These are phyloP conservation scores for Globisporangium mamillatum DNA, from an alignment of 352 stramenopile genomes.

Conservation along the genomic window DNA sequence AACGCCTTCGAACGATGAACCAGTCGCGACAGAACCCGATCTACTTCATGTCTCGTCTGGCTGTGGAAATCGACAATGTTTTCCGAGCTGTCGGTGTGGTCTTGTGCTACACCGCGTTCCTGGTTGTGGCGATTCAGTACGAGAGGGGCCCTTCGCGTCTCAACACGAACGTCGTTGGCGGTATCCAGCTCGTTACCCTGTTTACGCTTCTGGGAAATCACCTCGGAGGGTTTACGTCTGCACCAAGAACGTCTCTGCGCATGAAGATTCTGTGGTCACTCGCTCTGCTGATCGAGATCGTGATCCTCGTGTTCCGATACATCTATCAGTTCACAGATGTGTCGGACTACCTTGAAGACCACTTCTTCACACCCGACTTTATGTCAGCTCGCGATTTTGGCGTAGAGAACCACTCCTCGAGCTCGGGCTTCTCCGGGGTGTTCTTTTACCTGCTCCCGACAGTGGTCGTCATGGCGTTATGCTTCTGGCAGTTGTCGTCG, in stretches of 20 bases:
- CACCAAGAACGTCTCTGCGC: constrained; percentile 63
- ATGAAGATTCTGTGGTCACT: constrained; percentile 77
- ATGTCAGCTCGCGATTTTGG: constrained; percentile 73
- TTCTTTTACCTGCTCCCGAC: constrained; percentile 82
- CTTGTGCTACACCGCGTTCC: constrained; percentile 70
- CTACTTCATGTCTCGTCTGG: constrained; percentile 71
- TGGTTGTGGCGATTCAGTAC: constrained; percentile 64
- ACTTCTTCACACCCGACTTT: constrained; percentile 72
- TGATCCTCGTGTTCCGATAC: constrained; percentile 70
- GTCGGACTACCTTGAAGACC: constrained; percentile 51
- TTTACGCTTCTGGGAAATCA: constrained; percentile 70
- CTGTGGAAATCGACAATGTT: constrained; percentile 72
- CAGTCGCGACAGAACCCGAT: constrained; percentile 67
- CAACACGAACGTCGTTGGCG: constrained; percentile 69
- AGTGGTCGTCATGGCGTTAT: constrained; percentile 62
- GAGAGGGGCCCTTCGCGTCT: constrained; percentile 46
- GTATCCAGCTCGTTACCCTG: constrained; percentile 56
- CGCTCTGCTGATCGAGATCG: constrained; percentile 65
- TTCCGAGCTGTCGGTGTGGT: constrained; percentile 64
- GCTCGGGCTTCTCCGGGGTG: constrained; percentile 58
- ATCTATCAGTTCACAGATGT: constrained; percentile 81
- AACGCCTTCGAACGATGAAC: constrained; percentile 58
- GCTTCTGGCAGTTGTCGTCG: constrained; percentile 80
- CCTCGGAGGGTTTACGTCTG: constrained; percentile 57
- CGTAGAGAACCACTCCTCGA: constrained; percentile 60